Evolutionary conservation across 108 stramenopile genomes (phyloP), one percentile per base, ranked within the genome.

Genomic region (Cyclotella atomus): DNA sequence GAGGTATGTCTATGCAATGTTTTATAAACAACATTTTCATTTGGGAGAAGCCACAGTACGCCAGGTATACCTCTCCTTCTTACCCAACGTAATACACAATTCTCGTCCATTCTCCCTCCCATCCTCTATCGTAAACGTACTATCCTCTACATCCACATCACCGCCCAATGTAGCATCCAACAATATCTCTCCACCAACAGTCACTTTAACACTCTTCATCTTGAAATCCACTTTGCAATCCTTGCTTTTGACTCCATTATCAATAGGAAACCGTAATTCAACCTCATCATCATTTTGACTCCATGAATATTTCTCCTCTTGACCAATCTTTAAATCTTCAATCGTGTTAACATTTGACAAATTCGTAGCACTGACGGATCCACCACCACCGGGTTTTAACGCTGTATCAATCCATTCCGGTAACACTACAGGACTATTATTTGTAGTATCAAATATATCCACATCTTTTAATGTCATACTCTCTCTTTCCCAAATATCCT

Each of bases 241-340:
- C 52, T 88, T 91, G 6, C 79, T 71, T 65, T 85, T 88, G 16
- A 84, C 86, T 12, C 68, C 70, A 24, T 46, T 53, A 21, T 73
- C 79, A 3, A 93, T 85, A 16, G 75, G 45, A 75, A 89, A 89
- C 43, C 82, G 70, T 28, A 93, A 49, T 62, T 93, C 92, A 16
- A 93, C 84, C 66, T 93, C 92, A 9, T 90, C 89, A n/a, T 80
- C 76, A 30, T 84, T 88, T 70, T 93, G 89, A 20, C 64, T 73
- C 92, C 89, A 93, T 2, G 73, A 73, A 44, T 85, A 88, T 29
- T 81, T 73, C 34, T 81, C 75, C 60, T 56, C 78, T 62, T 80
- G 76, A 32, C 72, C 74, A 20, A 59, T 44, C 5, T 54, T 62
- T 45, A 72, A 79, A 53, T 43, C 46, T 38, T 56, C 19, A 52